Evolutionary conservation across 257 asterid species (phyloP), one percentile per base, ranked within the genome.

Genomic region (Penstemon davidsonii): DNA sequence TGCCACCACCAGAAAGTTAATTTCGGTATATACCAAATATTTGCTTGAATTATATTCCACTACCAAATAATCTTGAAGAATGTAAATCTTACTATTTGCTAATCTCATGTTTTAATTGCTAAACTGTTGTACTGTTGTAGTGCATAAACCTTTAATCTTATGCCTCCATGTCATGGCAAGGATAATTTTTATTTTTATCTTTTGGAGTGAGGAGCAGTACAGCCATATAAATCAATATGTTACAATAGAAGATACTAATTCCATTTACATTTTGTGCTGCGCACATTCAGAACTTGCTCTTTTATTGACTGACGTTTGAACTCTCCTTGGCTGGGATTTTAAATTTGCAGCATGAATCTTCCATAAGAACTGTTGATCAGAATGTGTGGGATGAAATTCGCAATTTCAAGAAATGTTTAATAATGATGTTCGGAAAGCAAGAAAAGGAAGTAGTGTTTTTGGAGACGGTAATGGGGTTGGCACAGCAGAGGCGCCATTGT

Each of bases 321-420:
- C 66, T 51, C 47, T 13, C 72, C 38, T 63, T 59, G 33, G 33
- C 2, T 41, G 37, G 3, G 44, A 19, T 67, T 61, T 75, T 0
- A 12, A 33, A 55, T 77, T 44, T 54, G 59, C 92, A 93, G 99
- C 99, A 93, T 67, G 99, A 94, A 81, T 69, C 85, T 60, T 81
- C 96, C 49, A 88, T 96, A 33, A 90, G 99, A 81, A 76, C 81
- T 7, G 86, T 94, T 3, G 97, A 94, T 8, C 85, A 94, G 64
- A 87, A 90, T 64, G 97, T 94, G 44, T 93, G 96, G 97, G 86
- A 87, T 76, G 99, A 93, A 77, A 81, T 90, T 15, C 89, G 96
- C 12, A 93, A 93, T 83, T 93, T 90, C 89, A 93, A 93, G 91
- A 93, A 93, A 76, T 93, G 99, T 86, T 83, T 93, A 78, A 85